Evolutionary conservation across 2,329 filamentous ascomycete species (phyloP).

Genomic region (Grosmannia clavigera): DNA sequence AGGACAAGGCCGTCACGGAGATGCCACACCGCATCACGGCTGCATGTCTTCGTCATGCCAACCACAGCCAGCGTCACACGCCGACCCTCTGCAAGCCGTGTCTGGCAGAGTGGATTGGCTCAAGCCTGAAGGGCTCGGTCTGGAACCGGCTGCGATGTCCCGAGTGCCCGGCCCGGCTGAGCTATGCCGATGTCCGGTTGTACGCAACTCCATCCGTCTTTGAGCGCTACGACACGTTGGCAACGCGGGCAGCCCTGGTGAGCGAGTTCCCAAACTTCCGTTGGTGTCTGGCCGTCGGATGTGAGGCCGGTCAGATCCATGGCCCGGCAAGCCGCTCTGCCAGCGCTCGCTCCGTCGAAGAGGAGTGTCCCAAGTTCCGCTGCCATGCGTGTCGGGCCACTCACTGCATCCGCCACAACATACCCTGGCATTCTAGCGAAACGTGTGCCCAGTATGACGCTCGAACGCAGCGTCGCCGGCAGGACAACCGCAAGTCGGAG

Average conservation of each 20-base stretch:
- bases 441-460: conserved; percentile 24
- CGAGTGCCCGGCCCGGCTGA: conserved; percentile 20
- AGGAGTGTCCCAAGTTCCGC: conserved; percentile 18
- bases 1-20: conserved; percentile 21
- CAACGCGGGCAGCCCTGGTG: conserved; percentile 19
- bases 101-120: conserved; percentile 21
- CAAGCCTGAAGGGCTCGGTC: conserved; percentile 16
- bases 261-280: conserved; percentile 19
- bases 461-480: conserved; percentile 17
- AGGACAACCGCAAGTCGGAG: conserved; percentile 22
- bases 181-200: conserved; percentile 18
- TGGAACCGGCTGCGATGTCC: conserved; percentile 24
- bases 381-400: conserved; percentile 20
- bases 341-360: background rate
- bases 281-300: conserved; percentile 25
- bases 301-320: conserved; percentile 26
- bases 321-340: background rate
- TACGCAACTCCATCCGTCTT: conserved; percentile 18
- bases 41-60: conserved; percentile 12
- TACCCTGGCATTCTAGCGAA: conserved; percentile 25
- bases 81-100: conserved; percentile 21
- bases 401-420: conserved; percentile 22
- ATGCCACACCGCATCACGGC: conserved; percentile 20
- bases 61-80: conserved; percentile 11
- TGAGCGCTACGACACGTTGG: conserved; percentile 22